These are phyloP conservation scores for Coleophoma eucalyptorum DNA, from an alignment of 2,329 filamentous ascomycete species.

Conservation along the genomic window DNA sequence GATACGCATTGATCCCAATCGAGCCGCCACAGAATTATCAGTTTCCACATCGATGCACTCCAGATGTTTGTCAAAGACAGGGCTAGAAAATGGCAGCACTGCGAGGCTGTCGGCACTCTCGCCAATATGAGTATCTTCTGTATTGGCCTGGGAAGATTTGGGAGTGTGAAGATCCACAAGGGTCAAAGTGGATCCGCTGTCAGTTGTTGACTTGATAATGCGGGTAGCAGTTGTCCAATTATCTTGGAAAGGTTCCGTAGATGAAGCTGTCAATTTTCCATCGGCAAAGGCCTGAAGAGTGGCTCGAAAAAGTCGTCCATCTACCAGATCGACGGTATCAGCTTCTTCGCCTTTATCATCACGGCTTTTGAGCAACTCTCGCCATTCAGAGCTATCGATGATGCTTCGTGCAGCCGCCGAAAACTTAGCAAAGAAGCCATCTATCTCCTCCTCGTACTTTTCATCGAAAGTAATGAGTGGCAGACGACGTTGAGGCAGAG, in stretches of 20 bases:
- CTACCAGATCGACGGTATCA: slow-evolving; percentile 51
- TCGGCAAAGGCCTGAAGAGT: slow-evolving; percentile 23
- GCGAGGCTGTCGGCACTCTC: slow-evolving; percentile 11
- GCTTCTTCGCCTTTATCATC: slow-evolving; percentile 24
- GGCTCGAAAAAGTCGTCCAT: slow-evolving; percentile 42
- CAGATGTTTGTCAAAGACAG: slow-evolving; percentile 42
- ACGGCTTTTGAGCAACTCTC: slow-evolving; percentile 9
- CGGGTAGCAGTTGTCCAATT: slow-evolving; percentile 20
- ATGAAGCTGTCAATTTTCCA: slow-evolving; percentile 8
- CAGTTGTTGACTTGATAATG: slow-evolving; percentile 27
- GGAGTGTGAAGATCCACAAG: slow-evolving; percentile 13
- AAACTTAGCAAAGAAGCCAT: slow-evolving; percentile 32
- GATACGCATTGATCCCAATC: slow-evolving; percentile 26
- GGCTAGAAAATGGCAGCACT: slow-evolving; percentile 44
- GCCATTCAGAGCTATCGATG: slow-evolving; percentile 28
- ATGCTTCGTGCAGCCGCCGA: slow-evolving; percentile 28
- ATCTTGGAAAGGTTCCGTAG: slow-evolving; percentile 12
- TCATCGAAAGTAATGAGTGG: slow-evolving; percentile 28
- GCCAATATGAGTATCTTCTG: slow-evolving; percentile 8
- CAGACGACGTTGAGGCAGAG: slow-evolving; percentile 33
- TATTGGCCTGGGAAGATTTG: slow-evolving; percentile 9
- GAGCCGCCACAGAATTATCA: slow-evolving; percentile 18
- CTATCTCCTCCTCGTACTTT: slow-evolving; percentile 27
- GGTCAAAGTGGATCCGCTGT: slow-evolving; percentile 24
- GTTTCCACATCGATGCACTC: slow-evolving; percentile 34